Base-by-base conservation (phyloP, 1,139 yeast species). In the Blastobotrys niveus region DNA sequence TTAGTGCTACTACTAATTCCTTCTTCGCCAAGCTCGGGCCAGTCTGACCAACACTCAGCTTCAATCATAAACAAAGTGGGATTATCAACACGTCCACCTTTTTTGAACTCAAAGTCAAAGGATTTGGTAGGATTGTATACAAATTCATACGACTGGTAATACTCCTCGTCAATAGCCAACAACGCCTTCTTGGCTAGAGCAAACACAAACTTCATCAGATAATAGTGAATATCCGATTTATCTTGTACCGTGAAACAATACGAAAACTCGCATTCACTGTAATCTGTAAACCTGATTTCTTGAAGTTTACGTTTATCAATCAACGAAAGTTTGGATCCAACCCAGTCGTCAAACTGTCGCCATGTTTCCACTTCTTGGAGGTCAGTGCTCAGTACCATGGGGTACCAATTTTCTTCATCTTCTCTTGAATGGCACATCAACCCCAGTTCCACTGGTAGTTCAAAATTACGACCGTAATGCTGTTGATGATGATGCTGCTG, bases 331-430 rank as follows among this genome's bases (percentile, higher is more conserved):
- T 35, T 43, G 27, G 17, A 26, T 17, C 42, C 39, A 7, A 43
- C 46, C 45, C 45, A 46, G n/a, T 36, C 40, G 27, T 46, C 46
- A 37, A 46, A 46, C 26, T 34, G 38, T 12, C 10, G 6, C 49
- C 49, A 46, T 5, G 14, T 12, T 12, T 26, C 18, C n/a, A 46
- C 21, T 9, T n/a, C 15, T 14, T 30, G 15, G 25, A 46, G 40
- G 19, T 42, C 49, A 3, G 46, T 42, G 9, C 27, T 26, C 12
- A 46, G 20, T 9, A 34, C 27, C 22, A n/a, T 19, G n/a, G 38
- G 38, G 27, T 34, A 34, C 17, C 5, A 15, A 34, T 10, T 30
- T 12, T 20, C 37, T 34, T 18, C 25, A 17, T 34, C 37, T 30
- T 5, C 5, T 30, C 3, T 3, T 30, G 26, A 19, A n/a, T 8